Conservation (phyloP, 495 filamentous ascomycete genomes). For the Hypoxylon rickii region DNA sequence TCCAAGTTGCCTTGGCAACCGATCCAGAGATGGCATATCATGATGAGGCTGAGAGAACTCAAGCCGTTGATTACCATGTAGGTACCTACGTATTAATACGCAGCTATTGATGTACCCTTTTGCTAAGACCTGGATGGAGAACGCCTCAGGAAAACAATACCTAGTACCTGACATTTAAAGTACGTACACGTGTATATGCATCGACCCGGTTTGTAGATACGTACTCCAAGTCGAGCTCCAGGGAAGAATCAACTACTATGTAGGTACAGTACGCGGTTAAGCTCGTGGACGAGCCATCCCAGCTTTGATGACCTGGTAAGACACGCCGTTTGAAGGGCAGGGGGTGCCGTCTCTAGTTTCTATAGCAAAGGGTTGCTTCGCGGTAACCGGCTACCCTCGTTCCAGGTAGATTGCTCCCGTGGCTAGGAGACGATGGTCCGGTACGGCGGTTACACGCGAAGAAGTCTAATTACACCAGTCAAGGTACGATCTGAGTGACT, state of each 20-base stretch:
- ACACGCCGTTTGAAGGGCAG: slow-evolving; percentile 11
- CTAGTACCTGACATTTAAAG: not conserved
- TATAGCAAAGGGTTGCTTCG: not conserved
- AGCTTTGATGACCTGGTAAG: slow-evolving; percentile 13
- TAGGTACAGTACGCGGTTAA: too few relatives aligned
- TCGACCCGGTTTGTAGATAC: slow-evolving; percentile 19
- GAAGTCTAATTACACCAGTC: slow-evolving; percentile 9
- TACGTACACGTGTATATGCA: slow-evolving; percentile 9
- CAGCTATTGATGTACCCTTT: too few relatives aligned
- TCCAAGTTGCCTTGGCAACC: too few relatives aligned
- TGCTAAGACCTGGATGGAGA: too few relatives aligned
- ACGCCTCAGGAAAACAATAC: too few relatives aligned
- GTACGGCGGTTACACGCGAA: slow-evolving; percentile 19
- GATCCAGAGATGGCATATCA: too few relatives aligned
- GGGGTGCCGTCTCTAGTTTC: slow-evolving; percentile 2
- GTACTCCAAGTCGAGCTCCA: slow-evolving; percentile 12
- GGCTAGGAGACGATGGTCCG: slow-evolving; percentile 17
- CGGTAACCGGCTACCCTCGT: slow-evolving; percentile 8
- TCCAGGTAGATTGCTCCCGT: slow-evolving; percentile 18
- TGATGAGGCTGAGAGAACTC: slow-evolving; percentile 17
- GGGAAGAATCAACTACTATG: too few relatives aligned
- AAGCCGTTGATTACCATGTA: not conserved
- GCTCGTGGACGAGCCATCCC: slow-evolving; percentile 3
- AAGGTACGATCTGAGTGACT: slow-evolving; percentile 6
- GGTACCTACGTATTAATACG: too few relatives aligned